These are phyloP conservation scores for Elaeis guineensis DNA, from an alignment of 176 grass and related monocot genomes.

Conservation along the genomic window DNA sequence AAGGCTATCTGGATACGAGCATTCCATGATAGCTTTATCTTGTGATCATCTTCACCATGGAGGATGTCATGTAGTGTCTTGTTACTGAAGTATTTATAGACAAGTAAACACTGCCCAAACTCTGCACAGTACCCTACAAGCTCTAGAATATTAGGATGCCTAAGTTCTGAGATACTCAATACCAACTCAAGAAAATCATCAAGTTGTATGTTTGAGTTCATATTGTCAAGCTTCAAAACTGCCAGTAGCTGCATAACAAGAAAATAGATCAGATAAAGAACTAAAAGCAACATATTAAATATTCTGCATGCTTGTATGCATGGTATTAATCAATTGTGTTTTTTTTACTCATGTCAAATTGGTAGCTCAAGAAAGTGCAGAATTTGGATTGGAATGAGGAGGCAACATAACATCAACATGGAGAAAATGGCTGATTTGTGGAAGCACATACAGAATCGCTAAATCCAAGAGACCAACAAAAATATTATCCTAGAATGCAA, in stretches of 20 bases:
- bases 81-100: conserved; percentile 74
- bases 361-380: background rate
- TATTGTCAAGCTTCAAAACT: conserved; percentile 36
- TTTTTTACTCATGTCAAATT: background rate
- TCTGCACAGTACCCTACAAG: conserved; percentile 87
- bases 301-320: too few species aligned
- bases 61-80: conserved; percentile 64
- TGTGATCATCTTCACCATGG: conserved; percentile 39
- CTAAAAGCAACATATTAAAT: background rate
- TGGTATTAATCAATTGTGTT: background rate
- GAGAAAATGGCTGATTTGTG: too few species aligned
- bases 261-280: background rate
- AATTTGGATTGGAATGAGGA: too few species aligned
- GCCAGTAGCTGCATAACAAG: conserved; percentile 27
- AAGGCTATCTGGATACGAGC: conserved; percentile 54
- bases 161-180: conserved; percentile 54
- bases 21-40: conserved; percentile 49
- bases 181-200: conserved; percentile 61
- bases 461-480: too few species aligned
- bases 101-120: conserved; percentile 68
- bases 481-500: too few species aligned
- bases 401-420: too few species aligned
- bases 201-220: conserved; percentile 27
- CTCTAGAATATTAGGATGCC: conserved; percentile 57
- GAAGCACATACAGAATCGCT: too few species aligned